A percentile compares a stretch with the other conserved stretches of the same genome.
Evolutionary conservation across 225 moss, liverwort and hornwort genomes (phyloP).

Genomic region (Lunularia cruciata): DNA sequence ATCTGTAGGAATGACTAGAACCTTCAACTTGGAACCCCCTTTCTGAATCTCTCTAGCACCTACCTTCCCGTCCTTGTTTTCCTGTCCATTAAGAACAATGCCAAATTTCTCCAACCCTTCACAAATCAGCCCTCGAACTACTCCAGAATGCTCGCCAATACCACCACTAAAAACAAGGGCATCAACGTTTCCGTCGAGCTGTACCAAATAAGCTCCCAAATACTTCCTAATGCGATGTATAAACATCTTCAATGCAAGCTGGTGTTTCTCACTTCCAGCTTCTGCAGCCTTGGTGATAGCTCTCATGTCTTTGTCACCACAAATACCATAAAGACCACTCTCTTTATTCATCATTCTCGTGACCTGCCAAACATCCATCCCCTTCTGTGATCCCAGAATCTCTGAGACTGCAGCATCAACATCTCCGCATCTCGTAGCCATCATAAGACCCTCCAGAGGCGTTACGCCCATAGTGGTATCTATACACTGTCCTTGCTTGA

Average conservation of each 20-base stretch:
- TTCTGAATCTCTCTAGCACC: constrained; percentile 69
- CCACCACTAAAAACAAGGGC: constrained; percentile 92
- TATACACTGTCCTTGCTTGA: constrained; percentile 67
- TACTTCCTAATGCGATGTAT: constrained; percentile 72
- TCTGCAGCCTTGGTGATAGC: constrained; percentile 61
- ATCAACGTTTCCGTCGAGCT: constrained; percentile 71
- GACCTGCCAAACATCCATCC: constrained; percentile 55
- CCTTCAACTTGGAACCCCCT: constrained; percentile 59
- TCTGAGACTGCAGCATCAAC: constrained; percentile 75
- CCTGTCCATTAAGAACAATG: constrained; percentile 56
- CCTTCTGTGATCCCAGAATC: constrained; percentile 65
- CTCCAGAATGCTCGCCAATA: constrained; percentile 71
- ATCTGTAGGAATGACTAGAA: constrained; percentile 84
- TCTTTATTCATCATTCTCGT: constrained; percentile 72
- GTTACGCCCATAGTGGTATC: constrained; percentile 96
- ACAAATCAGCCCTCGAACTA: constrained; percentile 63
- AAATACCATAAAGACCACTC: constrained; percentile 80
- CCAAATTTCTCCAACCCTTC: constrained; percentile 74
- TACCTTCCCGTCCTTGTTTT: constrained; percentile 61
- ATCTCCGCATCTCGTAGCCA: constrained; percentile 91
- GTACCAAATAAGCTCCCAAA: constrained; percentile 80
- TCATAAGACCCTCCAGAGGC: constrained; percentile 78
- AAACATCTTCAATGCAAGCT: constrained; percentile 71
- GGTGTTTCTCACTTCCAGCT: constrained; percentile 61
- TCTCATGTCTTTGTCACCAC: constrained; percentile 86